These are phyloP conservation scores for Yamadazyma aaseri DNA, from an alignment of 1,139 yeast genomes.

Conservation along the genomic window DNA sequence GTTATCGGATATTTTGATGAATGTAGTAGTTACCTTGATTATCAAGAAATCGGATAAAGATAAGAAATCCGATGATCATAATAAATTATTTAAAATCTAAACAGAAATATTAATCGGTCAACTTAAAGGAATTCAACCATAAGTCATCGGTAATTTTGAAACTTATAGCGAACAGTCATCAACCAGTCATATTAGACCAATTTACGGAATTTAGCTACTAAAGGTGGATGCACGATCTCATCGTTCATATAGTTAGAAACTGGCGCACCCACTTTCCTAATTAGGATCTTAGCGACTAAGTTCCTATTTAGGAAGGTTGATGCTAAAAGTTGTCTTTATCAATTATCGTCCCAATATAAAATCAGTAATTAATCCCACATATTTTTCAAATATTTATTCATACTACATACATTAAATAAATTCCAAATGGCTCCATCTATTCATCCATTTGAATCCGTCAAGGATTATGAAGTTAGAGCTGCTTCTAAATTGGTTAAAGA, in stretches of 20 bases:
- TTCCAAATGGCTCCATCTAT: conserved; percentile 13
- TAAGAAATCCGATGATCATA: too few species aligned
- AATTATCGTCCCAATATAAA: neutral
- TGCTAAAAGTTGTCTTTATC: conserved; percentile 3
- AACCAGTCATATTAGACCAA: too few species aligned
- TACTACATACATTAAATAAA: neutral
- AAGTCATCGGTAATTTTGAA: too few species aligned
- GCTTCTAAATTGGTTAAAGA: conserved; percentile 66
- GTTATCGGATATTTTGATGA: too few species aligned
- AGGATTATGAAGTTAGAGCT: conserved; percentile 60
- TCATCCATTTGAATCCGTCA: conserved; percentile 69
- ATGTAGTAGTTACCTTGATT: too few species aligned
- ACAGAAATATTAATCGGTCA: too few species aligned
- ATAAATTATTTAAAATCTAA: too few species aligned
- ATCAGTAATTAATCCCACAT: neutral
- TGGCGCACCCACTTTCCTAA: conserved; percentile 11
- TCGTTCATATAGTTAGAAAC: neutral
- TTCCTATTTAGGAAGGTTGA: conserved; percentile 13
- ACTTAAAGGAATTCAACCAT: too few species aligned
- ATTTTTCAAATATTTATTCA: neutral
- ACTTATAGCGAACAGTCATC: too few species aligned
- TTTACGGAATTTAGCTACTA: too few species aligned
- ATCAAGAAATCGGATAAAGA: too few species aligned
- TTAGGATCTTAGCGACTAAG: conserved; percentile 8
- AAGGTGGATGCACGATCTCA: too few species aligned